Evolutionary conservation across 345 rosid genomes (phyloP).

Genomic region (Atalantia buxifolia): DNA sequence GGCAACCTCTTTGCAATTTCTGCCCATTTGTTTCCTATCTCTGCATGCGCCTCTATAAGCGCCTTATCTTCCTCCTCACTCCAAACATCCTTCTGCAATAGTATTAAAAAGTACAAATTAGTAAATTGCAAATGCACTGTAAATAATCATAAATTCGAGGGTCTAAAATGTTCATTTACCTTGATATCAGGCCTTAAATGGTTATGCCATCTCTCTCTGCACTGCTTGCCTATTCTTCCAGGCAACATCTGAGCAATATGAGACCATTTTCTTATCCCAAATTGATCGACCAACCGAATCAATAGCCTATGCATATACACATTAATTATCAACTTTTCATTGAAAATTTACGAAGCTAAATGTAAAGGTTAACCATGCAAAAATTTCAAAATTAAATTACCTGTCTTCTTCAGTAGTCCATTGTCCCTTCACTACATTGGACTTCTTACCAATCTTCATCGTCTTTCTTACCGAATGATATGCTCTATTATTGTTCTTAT

Average conservation of each 20-base stretch:
- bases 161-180: slow-evolving; percentile 31
- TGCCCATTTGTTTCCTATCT: slow-evolving; percentile 99
- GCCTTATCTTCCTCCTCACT: slow-evolving; percentile 86
- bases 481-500: slow-evolving; percentile 27
- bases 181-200: slow-evolving; percentile 89
- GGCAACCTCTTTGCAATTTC: slow-evolving; percentile 91
- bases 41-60: slow-evolving; percentile 65
- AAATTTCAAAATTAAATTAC: slow-evolving; percentile 23
- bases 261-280: slow-evolving; percentile 85
- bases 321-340: too few relatives aligned
- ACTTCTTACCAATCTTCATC: slow-evolving; percentile 50
- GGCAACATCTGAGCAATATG: slow-evolving; percentile 73
- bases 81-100: slow-evolving; percentile 78
- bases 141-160: background rate
- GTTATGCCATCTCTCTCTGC: slow-evolving; percentile 98
- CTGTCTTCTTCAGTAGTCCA: slow-evolving; percentile 92
- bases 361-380: background rate
- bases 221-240: slow-evolving; percentile 92
- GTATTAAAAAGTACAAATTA: too few relatives aligned
- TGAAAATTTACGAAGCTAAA: background rate
- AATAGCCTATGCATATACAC: slow-evolving; percentile 36
- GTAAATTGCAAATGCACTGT: too few relatives aligned
- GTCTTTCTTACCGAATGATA: slow-evolving; percentile 32
- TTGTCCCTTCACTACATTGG: slow-evolving; percentile 79
- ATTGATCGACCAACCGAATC: slow-evolving; percentile 56